phyloP scores from a whole-genome alignment of 1,284 basidiomycete genomes.

The Sporisorium scitamineum region DNA sequence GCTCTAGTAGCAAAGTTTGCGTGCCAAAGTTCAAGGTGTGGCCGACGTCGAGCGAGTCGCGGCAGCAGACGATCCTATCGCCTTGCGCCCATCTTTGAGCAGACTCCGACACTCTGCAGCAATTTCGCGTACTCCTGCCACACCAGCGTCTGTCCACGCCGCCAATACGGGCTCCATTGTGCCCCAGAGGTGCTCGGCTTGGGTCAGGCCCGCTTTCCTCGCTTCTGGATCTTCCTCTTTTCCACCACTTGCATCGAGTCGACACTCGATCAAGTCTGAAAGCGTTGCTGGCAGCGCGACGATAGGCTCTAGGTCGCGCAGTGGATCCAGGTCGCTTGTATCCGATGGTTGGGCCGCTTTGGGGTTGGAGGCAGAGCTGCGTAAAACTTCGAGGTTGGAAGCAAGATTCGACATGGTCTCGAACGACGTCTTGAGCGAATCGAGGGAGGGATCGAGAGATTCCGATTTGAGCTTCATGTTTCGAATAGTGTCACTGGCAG shows the following conservation, averaged over 20 bases:
- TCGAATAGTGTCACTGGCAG: constrained; percentile 88
- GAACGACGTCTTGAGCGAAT: constrained; percentile 45
- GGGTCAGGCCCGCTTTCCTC: constrained; percentile 38
- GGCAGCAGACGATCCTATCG: constrained; percentile 1
- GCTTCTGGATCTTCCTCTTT: constrained; percentile 6
- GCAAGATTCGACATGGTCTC: constrained; percentile 47
- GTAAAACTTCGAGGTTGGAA: constrained; percentile 36
- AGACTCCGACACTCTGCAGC: constrained; percentile 52
- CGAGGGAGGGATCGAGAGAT: constrained; percentile 51
- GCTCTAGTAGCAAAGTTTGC: background rate
- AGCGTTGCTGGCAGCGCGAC: constrained; percentile 54
- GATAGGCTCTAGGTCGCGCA: constrained; percentile 50
- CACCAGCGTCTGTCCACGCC: constrained; percentile 55
- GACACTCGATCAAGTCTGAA: constrained; percentile 43
- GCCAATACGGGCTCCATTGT: constrained; percentile 55
- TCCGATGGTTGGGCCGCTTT: background rate
- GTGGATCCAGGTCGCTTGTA: constrained; percentile 2
- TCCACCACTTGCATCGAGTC: background rate
- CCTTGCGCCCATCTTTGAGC: constrained; percentile 50
- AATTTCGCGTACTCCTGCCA: constrained; percentile 51
- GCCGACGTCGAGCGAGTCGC: background rate
- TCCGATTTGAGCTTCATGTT: constrained; percentile 70
- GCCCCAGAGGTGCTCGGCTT: constrained; percentile 56
- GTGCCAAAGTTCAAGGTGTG: background rate
- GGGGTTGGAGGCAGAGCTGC: constrained; percentile 3